Percentiles rank a stretch among this genome's conserved stretches.
phyloP scores from a whole-genome alignment of 352 stramenopile species.

The Phytophthora ohioensis region DNA sequence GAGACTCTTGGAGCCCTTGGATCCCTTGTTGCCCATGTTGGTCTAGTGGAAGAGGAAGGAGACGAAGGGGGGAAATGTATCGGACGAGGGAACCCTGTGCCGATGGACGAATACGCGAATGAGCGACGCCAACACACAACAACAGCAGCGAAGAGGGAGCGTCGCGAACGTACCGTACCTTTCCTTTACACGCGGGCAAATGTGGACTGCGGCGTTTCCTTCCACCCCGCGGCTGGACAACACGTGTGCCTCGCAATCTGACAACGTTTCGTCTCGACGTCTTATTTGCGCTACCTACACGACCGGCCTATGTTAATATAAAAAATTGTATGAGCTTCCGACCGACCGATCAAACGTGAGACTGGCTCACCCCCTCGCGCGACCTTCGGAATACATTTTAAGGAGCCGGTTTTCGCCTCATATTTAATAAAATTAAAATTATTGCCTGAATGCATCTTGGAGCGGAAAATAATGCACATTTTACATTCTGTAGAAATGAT shows the following conservation, averaged over 20 bases:
- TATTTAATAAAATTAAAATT: too few species aligned
- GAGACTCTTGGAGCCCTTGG: conserved; percentile 72
- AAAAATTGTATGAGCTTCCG: neutral
- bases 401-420: too few species aligned
- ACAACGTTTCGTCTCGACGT: conserved; percentile 19
- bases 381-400: too few species aligned
- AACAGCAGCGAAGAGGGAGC: conserved; percentile 12
- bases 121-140: conserved; percentile 23
- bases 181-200: conserved; percentile 41
- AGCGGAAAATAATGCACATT: too few species aligned
- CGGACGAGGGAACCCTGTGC: conserved; percentile 33
- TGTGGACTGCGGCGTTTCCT: conserved; percentile 41
- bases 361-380: too few species aligned
- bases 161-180: conserved; percentile 30
- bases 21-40: conserved; percentile 87
- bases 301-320: conserved; percentile 10
- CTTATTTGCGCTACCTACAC: conserved; percentile 23
- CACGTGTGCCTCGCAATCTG: conserved; percentile 30
- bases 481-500: too few species aligned
- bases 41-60: conserved; percentile 6
- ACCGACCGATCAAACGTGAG: neutral
- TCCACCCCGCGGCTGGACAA: conserved; percentile 31
- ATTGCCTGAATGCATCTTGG: too few species aligned
- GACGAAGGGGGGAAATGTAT: conserved; percentile 31
- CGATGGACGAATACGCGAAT: conserved; percentile 52